These are phyloP conservation scores for Tuber magnatum DNA, from an alignment of 495 filamentous ascomycete species.

Conservation along the genomic window DNA sequence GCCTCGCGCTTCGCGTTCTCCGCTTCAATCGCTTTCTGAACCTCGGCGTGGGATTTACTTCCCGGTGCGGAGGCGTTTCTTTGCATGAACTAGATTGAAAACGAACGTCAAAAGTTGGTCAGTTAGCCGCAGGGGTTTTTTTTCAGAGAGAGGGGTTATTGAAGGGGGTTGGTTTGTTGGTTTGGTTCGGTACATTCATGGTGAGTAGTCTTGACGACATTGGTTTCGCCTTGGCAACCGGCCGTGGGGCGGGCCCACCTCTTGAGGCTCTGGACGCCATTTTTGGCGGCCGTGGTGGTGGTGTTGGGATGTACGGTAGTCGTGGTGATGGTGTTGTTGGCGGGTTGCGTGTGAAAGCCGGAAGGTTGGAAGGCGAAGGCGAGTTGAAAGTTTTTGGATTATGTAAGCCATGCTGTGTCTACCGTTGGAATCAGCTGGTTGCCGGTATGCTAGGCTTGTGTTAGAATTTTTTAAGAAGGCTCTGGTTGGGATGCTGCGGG, in stretches of 20 bases:
- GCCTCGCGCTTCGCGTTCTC: constrained; percentile 68
- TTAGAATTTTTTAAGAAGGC: neutral
- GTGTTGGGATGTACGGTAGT: neutral
- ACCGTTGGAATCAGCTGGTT: neutral
- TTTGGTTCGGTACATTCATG: constrained; percentile 63
- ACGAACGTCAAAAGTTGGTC: constrained; percentile 8
- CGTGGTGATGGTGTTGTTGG: neutral
- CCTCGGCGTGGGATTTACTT: constrained; percentile 43
- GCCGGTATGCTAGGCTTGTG: neutral
- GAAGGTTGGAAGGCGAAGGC: neutral
- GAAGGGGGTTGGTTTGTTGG: constrained; percentile 13
- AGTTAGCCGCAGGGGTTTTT: neutral
- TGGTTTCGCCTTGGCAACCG: constrained; percentile 52
- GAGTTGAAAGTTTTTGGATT: neutral
- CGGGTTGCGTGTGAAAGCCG: neutral
- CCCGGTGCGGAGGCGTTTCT: constrained; percentile 58
- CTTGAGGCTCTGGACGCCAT: constrained; percentile 44
- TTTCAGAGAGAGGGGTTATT: neutral
- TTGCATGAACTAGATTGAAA: constrained; percentile 74
- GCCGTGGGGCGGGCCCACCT: constrained; percentile 42
- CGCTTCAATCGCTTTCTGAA: constrained; percentile 62
- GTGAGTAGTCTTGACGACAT: constrained; percentile 88
- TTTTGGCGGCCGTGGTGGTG: constrained; percentile 14
- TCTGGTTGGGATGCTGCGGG: neutral
- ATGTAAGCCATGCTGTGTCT: neutral